A percentile compares a stretch with the other conserved stretches of the same genome.
These are phyloP conservation scores for Zea mays DNA, from an alignment of 176 grass and related monocot genomes.

Conservation along the genomic window DNA sequence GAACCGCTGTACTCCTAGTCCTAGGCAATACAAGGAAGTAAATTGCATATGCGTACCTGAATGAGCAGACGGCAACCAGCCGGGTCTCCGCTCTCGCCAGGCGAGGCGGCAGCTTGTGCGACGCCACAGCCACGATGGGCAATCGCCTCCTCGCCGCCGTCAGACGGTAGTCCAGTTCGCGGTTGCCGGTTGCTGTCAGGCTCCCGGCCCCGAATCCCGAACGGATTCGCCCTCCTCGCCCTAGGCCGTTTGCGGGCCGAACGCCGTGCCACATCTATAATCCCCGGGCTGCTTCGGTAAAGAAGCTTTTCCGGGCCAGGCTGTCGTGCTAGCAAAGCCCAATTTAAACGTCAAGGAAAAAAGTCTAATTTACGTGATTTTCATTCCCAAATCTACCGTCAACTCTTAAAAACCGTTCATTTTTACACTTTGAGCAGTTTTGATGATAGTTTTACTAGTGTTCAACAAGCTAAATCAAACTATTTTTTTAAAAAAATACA, in stretches of 20 bases:
- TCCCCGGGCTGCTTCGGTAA: background rate
- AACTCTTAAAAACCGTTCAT: too few relatives aligned
- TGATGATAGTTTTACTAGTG: too few relatives aligned
- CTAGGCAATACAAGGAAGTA: background rate
- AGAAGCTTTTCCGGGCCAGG: background rate
- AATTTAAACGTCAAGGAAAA: background rate
- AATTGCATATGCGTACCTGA: background rate
- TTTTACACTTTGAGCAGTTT: too few relatives aligned
- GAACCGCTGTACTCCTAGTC: background rate
- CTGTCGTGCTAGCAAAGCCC: background rate
- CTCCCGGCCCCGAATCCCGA: background rate
- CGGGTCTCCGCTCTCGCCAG: background rate
- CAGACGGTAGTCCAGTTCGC: background rate
- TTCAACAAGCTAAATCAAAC: too few relatives aligned
- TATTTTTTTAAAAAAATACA: too few relatives aligned
- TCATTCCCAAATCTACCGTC: too few relatives aligned
- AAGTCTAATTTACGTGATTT: too few relatives aligned
- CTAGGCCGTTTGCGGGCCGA: background rate
- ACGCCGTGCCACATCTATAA: background rate
- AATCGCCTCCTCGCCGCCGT: background rate
- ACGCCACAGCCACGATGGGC: background rate
- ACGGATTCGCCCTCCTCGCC: background rate
- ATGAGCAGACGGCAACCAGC: background rate
- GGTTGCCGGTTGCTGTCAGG: background rate
- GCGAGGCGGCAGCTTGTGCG: background rate